Evolutionary conservation across 768 basidiomycete species (phyloP), one percentile per base, ranked within the genome.

Genomic region (Scleroderma citrinum): DNA sequence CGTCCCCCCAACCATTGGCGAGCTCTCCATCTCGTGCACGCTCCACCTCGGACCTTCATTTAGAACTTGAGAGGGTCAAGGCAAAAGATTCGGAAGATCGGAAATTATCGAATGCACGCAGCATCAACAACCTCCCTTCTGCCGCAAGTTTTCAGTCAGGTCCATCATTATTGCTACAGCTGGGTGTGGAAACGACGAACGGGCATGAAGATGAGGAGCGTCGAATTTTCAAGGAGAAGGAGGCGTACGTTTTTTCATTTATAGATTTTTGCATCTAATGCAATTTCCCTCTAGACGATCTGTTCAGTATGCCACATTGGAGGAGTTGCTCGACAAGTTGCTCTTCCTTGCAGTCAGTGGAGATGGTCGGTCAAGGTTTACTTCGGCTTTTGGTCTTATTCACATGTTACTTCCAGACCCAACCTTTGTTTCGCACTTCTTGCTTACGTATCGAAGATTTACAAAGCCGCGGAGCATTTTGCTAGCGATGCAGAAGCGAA

Each of bases 401-500:
- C 29, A 48, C 26, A 48, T 43, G 51, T 8, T 48, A 32, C 30
- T 34, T 26, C 5, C 17, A 92, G 90, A 92, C 63, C 78, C 86
- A 12, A 76, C 80, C 5, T 92, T 81, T 60, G 79, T 89, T 26
- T 78, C 79, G 2, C 82, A 90, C 64, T 92, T 93, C 65, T 71
- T 93, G 41, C 76, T 92, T 34, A 89, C 87, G 7, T 92, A 88
- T 61, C 84, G 90, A 30, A 75, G 87, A 50, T 93, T 92, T 62
- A 78, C 88, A 34, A 84, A 77, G 30, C 89, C 90, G 7, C 80
- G 90, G 36, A 83, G 76, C 50, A 70, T 93, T 16, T 71, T 93
- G n/a, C 72, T 91, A 39, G 85, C 87, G 5, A 89, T 93, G 85
- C 87, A 91, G 65, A 87, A 89, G 60, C 82, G 87, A 41, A 85